Evolutionary conservation across 306 rosid species (phyloP).

Genomic region (Trifolium pratense): DNA sequence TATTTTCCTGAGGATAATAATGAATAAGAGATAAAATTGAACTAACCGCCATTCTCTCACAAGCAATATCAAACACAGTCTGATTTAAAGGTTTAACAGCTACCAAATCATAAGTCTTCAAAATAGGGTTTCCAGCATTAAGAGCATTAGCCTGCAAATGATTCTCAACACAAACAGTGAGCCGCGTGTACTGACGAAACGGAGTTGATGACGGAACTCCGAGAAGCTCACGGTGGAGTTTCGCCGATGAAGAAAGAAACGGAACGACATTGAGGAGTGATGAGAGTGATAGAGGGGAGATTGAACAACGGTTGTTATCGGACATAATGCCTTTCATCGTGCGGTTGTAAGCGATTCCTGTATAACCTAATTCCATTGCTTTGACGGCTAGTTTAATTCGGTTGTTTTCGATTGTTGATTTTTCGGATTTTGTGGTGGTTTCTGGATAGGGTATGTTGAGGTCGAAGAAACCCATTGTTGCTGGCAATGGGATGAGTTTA

Average conservation of each 20-base stretch:
- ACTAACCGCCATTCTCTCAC: constrained; percentile 77
- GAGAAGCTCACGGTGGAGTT: constrained; percentile 76
- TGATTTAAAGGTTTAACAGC: constrained; percentile 75
- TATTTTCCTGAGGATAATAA: background rate
- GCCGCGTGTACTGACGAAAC: constrained; percentile 90
- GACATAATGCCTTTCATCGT: constrained; percentile 87
- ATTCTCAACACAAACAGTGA: constrained; percentile 66
- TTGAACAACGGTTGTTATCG: constrained; percentile 79
- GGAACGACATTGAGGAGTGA: constrained; percentile 75
- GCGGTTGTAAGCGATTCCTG: constrained; percentile 86
- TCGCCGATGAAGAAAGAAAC: constrained; percentile 61
- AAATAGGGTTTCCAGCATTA: constrained; percentile 74
- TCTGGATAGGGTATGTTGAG: constrained; percentile 68
- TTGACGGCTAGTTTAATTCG: constrained; percentile 65
- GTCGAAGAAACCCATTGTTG: constrained; percentile 83
- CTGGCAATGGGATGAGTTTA: background rate
- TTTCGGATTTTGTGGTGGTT: constrained; percentile 42
- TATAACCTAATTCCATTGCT: constrained; percentile 87
- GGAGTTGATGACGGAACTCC: constrained; percentile 62
- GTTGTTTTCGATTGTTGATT: constrained; percentile 43
- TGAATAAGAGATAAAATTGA: background rate
- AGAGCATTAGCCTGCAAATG: constrained; percentile 58
- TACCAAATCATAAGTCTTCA: constrained; percentile 84
- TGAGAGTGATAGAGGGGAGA: constrained; percentile 60
- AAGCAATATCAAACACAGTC: constrained; percentile 68